A percentile compares a stretch with the other conserved stretches of the same genome.
Evolutionary conservation across 2,329 filamentous ascomycete species (phyloP).

Genomic region (Penicillium rolfsii): DNA sequence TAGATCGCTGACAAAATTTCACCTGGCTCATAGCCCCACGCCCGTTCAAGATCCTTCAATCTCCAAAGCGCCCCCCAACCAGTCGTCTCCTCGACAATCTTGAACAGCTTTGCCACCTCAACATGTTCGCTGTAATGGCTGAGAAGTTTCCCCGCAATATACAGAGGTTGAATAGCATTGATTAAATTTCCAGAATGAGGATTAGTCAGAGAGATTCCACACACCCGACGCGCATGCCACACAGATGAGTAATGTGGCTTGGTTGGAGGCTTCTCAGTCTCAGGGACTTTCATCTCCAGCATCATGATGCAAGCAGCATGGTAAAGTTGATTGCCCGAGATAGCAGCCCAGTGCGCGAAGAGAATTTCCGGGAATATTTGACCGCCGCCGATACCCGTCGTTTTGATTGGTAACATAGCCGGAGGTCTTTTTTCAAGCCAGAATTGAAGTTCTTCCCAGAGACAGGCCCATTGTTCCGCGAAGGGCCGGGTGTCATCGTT

Average conservation of each 20-base stretch:
- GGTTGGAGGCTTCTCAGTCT: constrained; percentile 19
- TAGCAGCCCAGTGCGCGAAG: constrained; percentile 57
- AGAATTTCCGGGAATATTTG: constrained; percentile 56
- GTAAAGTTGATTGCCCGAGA: constrained; percentile 60
- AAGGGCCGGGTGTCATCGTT: constrained; percentile 49
- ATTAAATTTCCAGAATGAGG: constrained; percentile 58
- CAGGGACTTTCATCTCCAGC: constrained; percentile 48
- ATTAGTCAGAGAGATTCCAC: constrained; percentile 60
- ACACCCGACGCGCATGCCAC: constrained; percentile 60
- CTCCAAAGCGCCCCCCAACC: constrained; percentile 59
- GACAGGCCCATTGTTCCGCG: constrained; percentile 47
- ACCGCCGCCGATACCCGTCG: constrained; percentile 39
- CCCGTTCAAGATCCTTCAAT: constrained; percentile 53
- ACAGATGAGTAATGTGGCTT: constrained; percentile 45
- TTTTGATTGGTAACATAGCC: constrained; percentile 53
- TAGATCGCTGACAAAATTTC: constrained; percentile 30
- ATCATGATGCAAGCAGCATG: constrained; percentile 59
- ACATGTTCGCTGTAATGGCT: constrained; percentile 53
- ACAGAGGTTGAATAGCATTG: constrained; percentile 61
- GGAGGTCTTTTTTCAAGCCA: constrained; percentile 53
- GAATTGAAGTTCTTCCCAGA: constrained; percentile 55
- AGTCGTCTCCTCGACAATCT: constrained; percentile 55
- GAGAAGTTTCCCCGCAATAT: constrained; percentile 57
- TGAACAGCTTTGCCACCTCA: constrained; percentile 44
- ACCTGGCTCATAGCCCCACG: constrained; percentile 33